Evolutionary conservation across 441 rosid genomes (phyloP), one percentile per base, ranked within the genome.

Genomic region (Euphorbia corollata): DNA sequence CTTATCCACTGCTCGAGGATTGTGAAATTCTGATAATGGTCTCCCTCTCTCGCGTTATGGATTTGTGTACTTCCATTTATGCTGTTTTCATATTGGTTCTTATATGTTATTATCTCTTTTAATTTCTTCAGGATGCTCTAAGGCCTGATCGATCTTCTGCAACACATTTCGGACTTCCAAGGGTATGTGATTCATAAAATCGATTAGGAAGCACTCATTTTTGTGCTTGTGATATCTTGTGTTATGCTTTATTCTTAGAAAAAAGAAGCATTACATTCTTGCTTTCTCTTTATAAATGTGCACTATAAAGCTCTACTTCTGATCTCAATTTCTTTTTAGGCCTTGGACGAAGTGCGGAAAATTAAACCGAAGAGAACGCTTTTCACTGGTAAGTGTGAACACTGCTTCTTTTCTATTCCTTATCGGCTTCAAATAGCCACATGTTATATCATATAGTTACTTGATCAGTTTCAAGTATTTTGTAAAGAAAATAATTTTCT

Each of bases 101-200:
- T 30, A 6, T 23, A 54, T 69, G 13, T 57, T 39, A 61, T 61
- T 36, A 4, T 3, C 54, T 27, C 64, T 18, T 18, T 55, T 54
- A 59, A 22, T 50, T 61, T 80, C 54, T 79, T 18, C 82, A 92
- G 96, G 98, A 92, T 77, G 92, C 94, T 68, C 68, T 87, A 67
- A 82, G 94, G 78, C 94, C 96, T 53, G 97, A 88, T 81, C 82
- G 92, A n/a, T 92, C 96, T 64, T 90, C 97, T 51, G 59, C 92
- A 65, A 90, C 94, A 3, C 97, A 90, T 82, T 92, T 92, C 70
- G 96, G 98, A 58, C 92, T 86, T 66, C 92, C 96, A 41, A 84
- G 85, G 90, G 97, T 91, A 85, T 47, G 36, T 45, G 16, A 30
- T 45, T 45, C 10, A 34, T 47, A 6, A 15, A 32, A 15, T 30